These are phyloP conservation scores for Daldinia childiae DNA, from an alignment of 495 filamentous ascomycete genomes.

Conservation along the genomic window DNA sequence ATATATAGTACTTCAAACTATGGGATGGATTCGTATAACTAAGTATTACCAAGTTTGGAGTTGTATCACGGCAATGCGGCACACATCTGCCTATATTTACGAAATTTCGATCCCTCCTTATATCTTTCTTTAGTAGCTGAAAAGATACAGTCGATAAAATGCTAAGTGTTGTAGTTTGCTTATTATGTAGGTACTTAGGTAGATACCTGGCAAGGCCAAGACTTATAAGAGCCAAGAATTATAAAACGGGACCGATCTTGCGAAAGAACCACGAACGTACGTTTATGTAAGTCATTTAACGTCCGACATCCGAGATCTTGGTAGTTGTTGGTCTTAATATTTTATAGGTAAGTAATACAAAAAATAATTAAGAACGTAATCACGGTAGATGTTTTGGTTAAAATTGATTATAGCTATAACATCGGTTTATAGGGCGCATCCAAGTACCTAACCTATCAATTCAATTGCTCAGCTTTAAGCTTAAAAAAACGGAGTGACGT, in stretches of 20 bases:
- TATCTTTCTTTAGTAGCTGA: background rate
- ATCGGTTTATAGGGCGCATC: no score
- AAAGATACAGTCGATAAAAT: background rate
- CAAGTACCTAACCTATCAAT: no score
- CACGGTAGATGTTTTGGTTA: background rate
- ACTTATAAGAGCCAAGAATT: background rate
- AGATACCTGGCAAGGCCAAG: background rate
- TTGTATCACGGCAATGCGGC: conserved; percentile 30
- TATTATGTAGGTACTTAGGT: background rate
- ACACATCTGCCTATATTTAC: background rate
- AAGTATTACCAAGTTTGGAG: background rate
- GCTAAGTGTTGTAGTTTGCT: background rate
- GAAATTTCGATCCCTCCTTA: background rate
- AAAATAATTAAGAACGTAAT: background rate
- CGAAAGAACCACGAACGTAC: background rate
- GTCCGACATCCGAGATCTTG: background rate
- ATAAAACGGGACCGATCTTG: conserved; percentile 5
- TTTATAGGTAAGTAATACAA: background rate
- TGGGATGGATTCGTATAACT: background rate
- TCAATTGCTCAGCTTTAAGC: no score
- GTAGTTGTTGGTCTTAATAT: background rate
- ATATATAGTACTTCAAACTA: background rate
- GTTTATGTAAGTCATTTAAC: conserved; percentile 6
- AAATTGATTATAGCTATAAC: background rate
- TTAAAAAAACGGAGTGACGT: no score